Evolutionary conservation across 208 protist genomes (phyloP), one percentile per base, ranked within the genome.

Genomic region (Trypanosoma mega): DNA sequence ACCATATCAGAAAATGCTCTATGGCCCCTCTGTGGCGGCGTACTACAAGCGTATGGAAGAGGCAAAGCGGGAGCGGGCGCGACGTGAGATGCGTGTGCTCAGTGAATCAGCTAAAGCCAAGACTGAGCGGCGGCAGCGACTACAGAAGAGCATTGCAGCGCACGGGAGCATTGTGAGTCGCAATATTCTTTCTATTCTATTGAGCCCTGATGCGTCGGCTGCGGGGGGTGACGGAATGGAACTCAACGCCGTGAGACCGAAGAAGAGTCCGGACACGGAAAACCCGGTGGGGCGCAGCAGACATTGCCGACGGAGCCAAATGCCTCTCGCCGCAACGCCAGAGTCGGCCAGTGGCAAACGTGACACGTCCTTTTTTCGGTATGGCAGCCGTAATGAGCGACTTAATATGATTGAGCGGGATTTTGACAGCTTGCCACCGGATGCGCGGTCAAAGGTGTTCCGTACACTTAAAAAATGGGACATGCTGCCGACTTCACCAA

Each of bases 381-480:
- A 61, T 21, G 55, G 55, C 21, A 61, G 16, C 14, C 59, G 59
- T 37, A 39, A 29, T 27, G 47, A 20, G 29, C 48, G 59, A n/a
- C 50, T 65, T 5, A 43, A 31, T 36, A 11, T 43, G 1, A 65
- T 65, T 45, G 39, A 65, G 16, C 27, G 18, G 14, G 49, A 65
- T 11, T 65, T 65, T 55, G 59, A 55, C 24, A 7, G 48, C 23
- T 16, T 55, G 1, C 59, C 59, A 26, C 1, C 43, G 16, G 31
- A 37, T 27, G 39, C 48, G 21, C 48, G 50, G 0, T 29, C 59
- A 2, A 23, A 33, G n/a, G 44, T 65, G 2, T 53, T 65, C 16
- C 45, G 59, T 21, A 43, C 23, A 43, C 47, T 65, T 18, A 36
- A 45, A 12, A 65, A 65, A 43, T 65, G 59, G 45, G 59, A 65